These are phyloP conservation scores for Polygonum aviculare DNA, from an alignment of 148 eudicot species.

Conservation along the genomic window DNA sequence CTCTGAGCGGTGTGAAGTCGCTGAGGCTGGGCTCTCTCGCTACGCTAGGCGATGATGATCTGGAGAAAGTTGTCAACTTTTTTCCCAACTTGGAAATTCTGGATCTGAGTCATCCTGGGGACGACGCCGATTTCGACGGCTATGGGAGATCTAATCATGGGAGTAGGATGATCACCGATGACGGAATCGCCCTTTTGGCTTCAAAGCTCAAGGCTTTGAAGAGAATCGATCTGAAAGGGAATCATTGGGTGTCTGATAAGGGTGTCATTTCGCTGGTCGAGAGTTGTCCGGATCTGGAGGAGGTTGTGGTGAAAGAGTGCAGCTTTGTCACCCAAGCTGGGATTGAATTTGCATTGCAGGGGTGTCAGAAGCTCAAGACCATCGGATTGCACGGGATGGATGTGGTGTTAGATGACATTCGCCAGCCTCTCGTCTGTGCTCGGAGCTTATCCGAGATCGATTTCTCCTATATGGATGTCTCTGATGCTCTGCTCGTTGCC, in stretches of 20 bases:
- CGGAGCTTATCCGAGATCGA: conserved; percentile 26
- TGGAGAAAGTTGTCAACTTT: conserved; percentile 21
- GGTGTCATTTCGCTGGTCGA: conserved; percentile 31
- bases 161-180: conserved; percentile 40
- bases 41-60: conserved; percentile 24
- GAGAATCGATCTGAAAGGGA: conserved; percentile 42
- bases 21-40: conserved; percentile 22
- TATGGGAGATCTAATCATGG: conserved; percentile 8
- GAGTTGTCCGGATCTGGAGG: conserved; percentile 40
- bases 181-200: conserved; percentile 41
- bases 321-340: conserved; percentile 34
- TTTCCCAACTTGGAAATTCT: conserved; percentile 43
- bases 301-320: conserved; percentile 31
- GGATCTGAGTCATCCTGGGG: conserved; percentile 24
- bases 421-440: conserved; percentile 23
- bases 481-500: conserved; percentile 35
- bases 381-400: conserved; percentile 27
- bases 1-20: conserved; percentile 25
- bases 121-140: conserved; percentile 2
- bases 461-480: conserved; percentile 30
- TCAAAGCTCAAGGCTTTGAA: conserved; percentile 26
- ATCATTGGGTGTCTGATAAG: conserved; percentile 38
- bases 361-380: conserved; percentile 24
- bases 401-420: conserved; percentile 17
- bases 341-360: conserved; percentile 24